phyloP scores from a whole-genome alignment of 2,329 filamentous ascomycete species.

The Plectosphaerella cucumerina region DNA sequence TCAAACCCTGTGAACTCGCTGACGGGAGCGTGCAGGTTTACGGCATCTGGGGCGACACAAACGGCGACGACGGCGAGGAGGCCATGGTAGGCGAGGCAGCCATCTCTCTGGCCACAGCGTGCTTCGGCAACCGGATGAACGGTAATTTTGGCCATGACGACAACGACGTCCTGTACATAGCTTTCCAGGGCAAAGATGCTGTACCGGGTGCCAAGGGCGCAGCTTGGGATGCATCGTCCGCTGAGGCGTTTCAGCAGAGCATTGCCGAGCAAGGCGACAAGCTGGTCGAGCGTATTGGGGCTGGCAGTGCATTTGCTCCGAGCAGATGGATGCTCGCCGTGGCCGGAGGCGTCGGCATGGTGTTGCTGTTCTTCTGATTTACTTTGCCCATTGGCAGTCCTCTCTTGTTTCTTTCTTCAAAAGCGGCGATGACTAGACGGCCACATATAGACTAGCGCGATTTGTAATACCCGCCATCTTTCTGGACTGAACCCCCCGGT shows the following conservation, averaged over 20 bases:
- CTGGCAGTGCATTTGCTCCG: constrained; percentile 2
- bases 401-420: no score
- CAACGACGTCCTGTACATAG: constrained; percentile 59
- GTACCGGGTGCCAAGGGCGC: constrained; percentile 51
- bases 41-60: constrained; percentile 59
- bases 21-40: constrained; percentile 35
- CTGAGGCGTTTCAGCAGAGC: constrained; percentile 47
- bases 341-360: no score
- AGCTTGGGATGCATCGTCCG: constrained; percentile 47
- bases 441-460: no score
- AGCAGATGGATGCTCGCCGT: no score
- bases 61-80: constrained; percentile 44
- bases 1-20: neutral
- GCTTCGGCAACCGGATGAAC: constrained; percentile 48
- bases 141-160: constrained; percentile 52
- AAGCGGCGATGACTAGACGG: no score
- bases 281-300: constrained; percentile 37
- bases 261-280: constrained; percentile 45
- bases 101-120: constrained; percentile 53
- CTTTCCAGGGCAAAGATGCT: constrained; percentile 52
- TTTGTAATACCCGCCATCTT: no score
- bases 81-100: constrained; percentile 52
- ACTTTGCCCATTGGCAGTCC: no score
- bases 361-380: no score
- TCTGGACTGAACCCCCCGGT: no score